Evolutionary conservation across 139 green algal species (phyloP).

Genomic region (Chlamydomonas sp.): DNA sequence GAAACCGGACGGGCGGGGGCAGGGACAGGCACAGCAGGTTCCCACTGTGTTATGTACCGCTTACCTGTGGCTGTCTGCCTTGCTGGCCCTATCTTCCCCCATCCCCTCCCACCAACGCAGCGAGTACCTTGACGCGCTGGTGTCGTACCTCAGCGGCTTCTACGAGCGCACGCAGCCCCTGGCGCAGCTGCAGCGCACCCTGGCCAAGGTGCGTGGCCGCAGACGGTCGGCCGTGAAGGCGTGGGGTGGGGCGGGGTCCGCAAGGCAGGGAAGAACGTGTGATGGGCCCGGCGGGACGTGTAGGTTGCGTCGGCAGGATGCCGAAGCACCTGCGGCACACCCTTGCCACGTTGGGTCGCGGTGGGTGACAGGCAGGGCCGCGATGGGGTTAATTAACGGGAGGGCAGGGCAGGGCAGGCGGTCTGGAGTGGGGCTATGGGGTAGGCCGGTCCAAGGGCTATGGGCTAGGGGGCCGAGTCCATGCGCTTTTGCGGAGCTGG

Average conservation of each 20-base stretch:
- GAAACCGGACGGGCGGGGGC: no score
- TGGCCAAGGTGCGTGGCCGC: constrained; percentile 49
- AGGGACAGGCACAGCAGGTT: neutral
- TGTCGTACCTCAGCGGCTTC: constrained; percentile 91
- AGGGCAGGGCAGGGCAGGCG: no score
- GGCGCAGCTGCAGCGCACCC: constrained; percentile 63
- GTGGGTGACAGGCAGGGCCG: no score
- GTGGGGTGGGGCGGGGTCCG: neutral
- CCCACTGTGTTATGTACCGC: neutral
- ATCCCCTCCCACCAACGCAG: constrained; percentile 41
- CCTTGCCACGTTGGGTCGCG: no score
- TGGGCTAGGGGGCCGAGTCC: no score
- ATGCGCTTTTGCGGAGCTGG: no score
- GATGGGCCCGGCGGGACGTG: neutral
- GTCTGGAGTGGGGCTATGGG: no score
- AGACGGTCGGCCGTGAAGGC: no score
- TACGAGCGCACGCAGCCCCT: constrained; percentile 92
- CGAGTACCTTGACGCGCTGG: constrained; percentile 74
- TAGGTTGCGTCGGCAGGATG: no score
- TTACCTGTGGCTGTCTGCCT: neutral
- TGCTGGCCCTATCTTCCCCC: neutral
- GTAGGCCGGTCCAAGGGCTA: no score
- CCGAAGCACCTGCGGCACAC: no score
- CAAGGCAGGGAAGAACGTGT: neutral
- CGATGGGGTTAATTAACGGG: no score